Base-by-base conservation (phyloP, 2,329 filamentous ascomycete species). In the Venturia carpophila region DNA sequence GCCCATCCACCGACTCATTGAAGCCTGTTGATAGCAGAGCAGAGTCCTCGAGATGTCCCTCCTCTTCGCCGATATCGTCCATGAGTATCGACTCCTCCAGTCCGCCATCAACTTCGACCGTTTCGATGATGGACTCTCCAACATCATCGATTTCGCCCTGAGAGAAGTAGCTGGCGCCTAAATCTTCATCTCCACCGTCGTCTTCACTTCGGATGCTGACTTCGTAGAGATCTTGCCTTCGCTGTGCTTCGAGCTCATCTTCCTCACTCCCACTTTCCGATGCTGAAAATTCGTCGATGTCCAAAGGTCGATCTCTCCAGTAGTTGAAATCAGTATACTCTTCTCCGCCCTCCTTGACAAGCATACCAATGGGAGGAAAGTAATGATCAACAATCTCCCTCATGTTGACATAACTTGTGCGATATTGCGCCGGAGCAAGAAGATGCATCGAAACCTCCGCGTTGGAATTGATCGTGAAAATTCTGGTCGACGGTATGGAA, bases 401-500 rank as follows among this genome's bases (percentile, higher is more conserved):
- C 87, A 99, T 99, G 71, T 91, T 92, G 68, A 96, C 91, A 74
- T 99, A 99, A 68, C 90, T 96, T 71, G 95, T 93, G 78, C 94
- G 96, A 74, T 97, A 90, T 75, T 92, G 95, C 77, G 96, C 97
- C 64, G 97, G 82, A 68, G 87, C 93, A 55, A 97, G 80, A 56
- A 99, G 80, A 73, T 97, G 93, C 27, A 99, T 80, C 37, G 89
- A 93, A 39, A 99, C 92, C 75, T 99, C 94, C 0, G 93, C 92
- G 73, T 97, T 96, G 64, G 91, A 94, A 76, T 99, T 99, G 81
- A 99, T 99, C 19, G 94, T 97, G 76, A 99, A 99, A 70, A 99
- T 99, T 64, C 94, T 85, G 30, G 89, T 95, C 63, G 90, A 88
- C 0, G 94, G 94, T 49, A 99, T 96, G 73, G 96, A 95, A 64